These are phyloP conservation scores for Arctium lappa DNA, from an alignment of 129 eudicot species.

Conservation along the genomic window DNA sequence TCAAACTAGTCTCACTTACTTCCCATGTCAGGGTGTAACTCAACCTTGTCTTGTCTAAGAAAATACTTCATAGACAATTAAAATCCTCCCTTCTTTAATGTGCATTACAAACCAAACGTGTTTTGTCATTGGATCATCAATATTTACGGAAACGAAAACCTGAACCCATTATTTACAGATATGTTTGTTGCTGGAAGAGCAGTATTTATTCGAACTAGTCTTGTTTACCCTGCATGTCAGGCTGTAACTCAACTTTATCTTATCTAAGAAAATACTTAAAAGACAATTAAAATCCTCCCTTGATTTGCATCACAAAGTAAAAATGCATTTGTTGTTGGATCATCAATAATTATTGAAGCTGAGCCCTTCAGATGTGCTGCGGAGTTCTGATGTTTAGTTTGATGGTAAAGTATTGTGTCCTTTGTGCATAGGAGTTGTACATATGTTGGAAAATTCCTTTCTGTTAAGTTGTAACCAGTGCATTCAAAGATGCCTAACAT, in stretches of 20 bases:
- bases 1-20: neutral
- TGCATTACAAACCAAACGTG: neutral
- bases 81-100: neutral
- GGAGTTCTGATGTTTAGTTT: neutral
- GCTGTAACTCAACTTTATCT: neutral
- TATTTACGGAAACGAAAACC: neutral
- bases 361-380: neutral
- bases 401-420: neutral
- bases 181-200: neutral
- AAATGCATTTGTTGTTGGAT: neutral
- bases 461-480: neutral
- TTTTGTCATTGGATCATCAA: neutral
- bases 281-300: neutral
- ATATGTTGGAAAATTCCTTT: neutral
- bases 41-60: neutral
- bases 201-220: slow-evolving; percentile 8
- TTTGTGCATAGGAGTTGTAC: neutral
- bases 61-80: neutral
- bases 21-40: neutral
- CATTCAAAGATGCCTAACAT: neutral
- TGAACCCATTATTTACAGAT: neutral
- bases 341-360: neutral
- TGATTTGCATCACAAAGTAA: neutral
- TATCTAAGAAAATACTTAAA: neutral
- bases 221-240: neutral